A percentile compares a stretch with the other conserved stretches of the same genome.
phyloP scores from a whole-genome alignment of 2,329 filamentous ascomycete species.

The Hyphodiscus sp. region DNA sequence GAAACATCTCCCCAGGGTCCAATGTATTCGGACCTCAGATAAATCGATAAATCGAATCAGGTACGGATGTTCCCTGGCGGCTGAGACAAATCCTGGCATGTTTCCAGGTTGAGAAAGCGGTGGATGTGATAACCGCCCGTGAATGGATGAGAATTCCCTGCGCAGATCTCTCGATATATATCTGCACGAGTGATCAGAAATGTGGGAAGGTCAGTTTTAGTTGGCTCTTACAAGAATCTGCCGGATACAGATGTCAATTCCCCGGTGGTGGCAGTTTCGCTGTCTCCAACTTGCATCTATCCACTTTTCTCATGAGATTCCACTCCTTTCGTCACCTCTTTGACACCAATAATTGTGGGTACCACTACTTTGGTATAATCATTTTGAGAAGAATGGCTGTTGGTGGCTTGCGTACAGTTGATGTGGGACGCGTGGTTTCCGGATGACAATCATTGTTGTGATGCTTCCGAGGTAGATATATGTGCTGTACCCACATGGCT shows the following conservation, averaged over 20 bases:
- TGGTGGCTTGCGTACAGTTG: no score
- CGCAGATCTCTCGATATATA: neutral
- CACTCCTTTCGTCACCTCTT: neutral
- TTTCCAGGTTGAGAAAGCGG: neutral
- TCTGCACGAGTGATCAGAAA: no score
- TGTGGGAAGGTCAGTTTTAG: neutral
- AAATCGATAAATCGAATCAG: neutral
- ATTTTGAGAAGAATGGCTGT: no score
- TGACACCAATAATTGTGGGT: neutral
- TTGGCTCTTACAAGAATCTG: neutral
- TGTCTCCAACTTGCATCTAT: neutral
- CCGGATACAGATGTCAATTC: neutral
- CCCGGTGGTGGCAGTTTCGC: neutral
- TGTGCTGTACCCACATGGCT: no score
- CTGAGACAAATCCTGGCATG: neutral
- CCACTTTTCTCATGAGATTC: neutral
- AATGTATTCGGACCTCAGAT: neutral
- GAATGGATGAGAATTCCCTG: neutral
- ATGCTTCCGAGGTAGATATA: no score
- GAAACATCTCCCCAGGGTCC: no score
- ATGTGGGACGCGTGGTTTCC: no score
- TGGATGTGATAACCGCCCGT: neutral
- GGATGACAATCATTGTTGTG: no score
- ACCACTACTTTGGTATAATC: no score
- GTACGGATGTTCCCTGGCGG: neutral